Conservation (phyloP, 805 yeast genomes). For the Metschnikowia dekortorum region DNA sequence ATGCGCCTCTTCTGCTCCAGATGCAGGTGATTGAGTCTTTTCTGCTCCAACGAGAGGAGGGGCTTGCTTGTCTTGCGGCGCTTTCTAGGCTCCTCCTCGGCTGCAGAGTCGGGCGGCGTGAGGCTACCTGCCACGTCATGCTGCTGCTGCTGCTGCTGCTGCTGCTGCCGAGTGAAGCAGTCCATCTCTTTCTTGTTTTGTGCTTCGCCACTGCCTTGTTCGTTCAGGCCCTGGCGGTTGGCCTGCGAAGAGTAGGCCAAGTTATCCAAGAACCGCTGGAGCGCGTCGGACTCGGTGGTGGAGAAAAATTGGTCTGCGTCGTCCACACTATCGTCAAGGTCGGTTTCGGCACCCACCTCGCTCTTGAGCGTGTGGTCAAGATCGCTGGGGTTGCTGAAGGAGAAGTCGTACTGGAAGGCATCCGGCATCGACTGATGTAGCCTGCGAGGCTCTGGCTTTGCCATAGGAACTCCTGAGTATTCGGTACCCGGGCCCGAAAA, state of each 20-base stretch:
- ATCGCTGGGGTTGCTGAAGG: background rate
- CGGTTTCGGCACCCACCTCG: background rate
- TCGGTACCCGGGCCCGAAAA: background rate
- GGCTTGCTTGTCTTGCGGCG: constrained; percentile 35
- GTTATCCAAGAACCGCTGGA: constrained; percentile 39
- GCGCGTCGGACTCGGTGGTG: constrained; percentile 18
- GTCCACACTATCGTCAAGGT: constrained; percentile 8
- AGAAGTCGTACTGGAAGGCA: background rate
- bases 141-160: background rate
- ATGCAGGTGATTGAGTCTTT: constrained; percentile 38
- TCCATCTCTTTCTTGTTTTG: background rate
- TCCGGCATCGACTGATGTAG: background rate
- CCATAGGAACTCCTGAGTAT: background rate
- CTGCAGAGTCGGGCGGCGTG: constrained; percentile 23
- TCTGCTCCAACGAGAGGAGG: constrained; percentile 36
- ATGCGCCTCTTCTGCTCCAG: constrained; percentile 42
- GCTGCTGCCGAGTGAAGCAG: background rate
- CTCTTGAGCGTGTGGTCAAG: background rate
- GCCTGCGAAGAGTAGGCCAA: constrained; percentile 28
- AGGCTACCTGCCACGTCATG: background rate
- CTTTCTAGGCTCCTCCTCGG: constrained; percentile 12
- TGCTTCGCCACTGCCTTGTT: background rate
- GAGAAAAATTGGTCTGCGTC: constrained; percentile 18
- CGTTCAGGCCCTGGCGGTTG: constrained; percentile 31
- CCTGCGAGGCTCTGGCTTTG: background rate